Evolutionary conservation across 176 grass and related monocot species (phyloP), one percentile per base, ranked within the genome.

Genomic region (Musa itinerans): DNA sequence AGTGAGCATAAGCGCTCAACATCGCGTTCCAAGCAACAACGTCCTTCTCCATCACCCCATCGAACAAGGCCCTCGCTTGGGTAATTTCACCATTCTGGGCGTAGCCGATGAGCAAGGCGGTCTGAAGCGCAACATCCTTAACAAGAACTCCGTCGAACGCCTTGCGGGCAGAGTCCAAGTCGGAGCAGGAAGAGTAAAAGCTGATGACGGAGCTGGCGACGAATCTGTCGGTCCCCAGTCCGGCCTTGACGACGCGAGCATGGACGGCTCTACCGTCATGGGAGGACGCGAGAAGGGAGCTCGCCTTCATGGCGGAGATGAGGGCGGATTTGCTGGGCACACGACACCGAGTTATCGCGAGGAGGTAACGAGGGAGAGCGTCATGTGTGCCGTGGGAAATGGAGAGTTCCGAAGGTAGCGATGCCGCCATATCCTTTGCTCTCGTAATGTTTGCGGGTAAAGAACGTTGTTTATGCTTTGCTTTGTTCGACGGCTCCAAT

Each of bases 191-290:
- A 21, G 83, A 85, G 52, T 85, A 85, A 34, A 85, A 85, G 2
- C 68, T 13, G 11, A 85, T 25, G 27, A 77, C 19, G 14, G 83
- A 80, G 34, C 54, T 85, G 12, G 70, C 78, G 5, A 81, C 50
- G 69, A 85, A 85, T 19, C 78, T 49, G 50, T 85, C 83, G 12
- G 19, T 10, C 2, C 23, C 63, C 10, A 85, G 27, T 23, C 77
- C 83, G 21, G 68, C 53, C 75, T 85, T 84, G 15, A 84, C 68
- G 58, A 84, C 63, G 50, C 73, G 62, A 11, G 82, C 69, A 22
- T 84, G 82, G 74, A 85, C 72, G 9, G 83, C 63, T 85, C 78
- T 76, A 29, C 83, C 83, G 21, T 71, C 23, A 52, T 24, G 14
- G 65, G 69, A 27, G 67, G 79, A 64, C 12, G 65, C 52, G 50